These are phyloP conservation scores for Cercospora brassicicola DNA, from an alignment of 2,329 filamentous ascomycete genomes.

Conservation along the genomic window DNA sequence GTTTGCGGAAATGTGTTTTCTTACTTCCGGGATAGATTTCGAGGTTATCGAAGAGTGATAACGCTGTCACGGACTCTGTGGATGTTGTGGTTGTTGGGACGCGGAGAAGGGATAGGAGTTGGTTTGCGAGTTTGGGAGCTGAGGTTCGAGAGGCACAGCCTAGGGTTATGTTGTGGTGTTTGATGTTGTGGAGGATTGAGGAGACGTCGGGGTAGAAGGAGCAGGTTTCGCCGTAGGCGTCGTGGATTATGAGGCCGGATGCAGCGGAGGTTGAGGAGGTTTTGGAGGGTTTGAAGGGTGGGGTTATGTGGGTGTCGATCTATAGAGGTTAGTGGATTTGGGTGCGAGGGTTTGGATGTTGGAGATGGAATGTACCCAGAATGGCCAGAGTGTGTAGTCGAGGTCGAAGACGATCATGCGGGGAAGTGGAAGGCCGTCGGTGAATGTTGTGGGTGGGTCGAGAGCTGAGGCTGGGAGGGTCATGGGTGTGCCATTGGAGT, in stretches of 20 bases:
- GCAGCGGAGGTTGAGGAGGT: no score
- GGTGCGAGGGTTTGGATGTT: background rate
- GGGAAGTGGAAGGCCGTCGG: constrained; percentile 70
- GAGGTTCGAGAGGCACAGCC: constrained; percentile 78
- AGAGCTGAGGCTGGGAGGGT: constrained; percentile 41
- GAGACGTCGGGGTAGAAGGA: constrained; percentile 51
- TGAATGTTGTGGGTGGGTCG: constrained; percentile 57
- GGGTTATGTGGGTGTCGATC: constrained; percentile 74
- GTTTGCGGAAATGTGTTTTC: constrained; percentile 75
- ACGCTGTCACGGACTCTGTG: constrained; percentile 30
- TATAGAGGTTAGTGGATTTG: background rate
- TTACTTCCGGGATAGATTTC: constrained; percentile 75
- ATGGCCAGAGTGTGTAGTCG: constrained; percentile 98
- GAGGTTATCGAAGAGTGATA: constrained; percentile 47
- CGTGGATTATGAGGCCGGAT: constrained; percentile 53
- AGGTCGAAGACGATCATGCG: constrained; percentile 89
- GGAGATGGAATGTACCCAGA: constrained; percentile 59
- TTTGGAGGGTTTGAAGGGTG: constrained; percentile 54
- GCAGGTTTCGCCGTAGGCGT: constrained; percentile 50
- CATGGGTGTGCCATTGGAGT: constrained; percentile 37
- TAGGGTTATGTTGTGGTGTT: constrained; percentile 56
- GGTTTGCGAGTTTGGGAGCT: constrained; percentile 74
- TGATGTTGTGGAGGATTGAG: constrained; percentile 58
- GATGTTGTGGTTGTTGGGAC: constrained; percentile 54
- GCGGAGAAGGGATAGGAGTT: constrained; percentile 75